phyloP scores from a whole-genome alignment of 2,329 filamentous ascomycete genomes.

The Blastomyces gilchristii region DNA sequence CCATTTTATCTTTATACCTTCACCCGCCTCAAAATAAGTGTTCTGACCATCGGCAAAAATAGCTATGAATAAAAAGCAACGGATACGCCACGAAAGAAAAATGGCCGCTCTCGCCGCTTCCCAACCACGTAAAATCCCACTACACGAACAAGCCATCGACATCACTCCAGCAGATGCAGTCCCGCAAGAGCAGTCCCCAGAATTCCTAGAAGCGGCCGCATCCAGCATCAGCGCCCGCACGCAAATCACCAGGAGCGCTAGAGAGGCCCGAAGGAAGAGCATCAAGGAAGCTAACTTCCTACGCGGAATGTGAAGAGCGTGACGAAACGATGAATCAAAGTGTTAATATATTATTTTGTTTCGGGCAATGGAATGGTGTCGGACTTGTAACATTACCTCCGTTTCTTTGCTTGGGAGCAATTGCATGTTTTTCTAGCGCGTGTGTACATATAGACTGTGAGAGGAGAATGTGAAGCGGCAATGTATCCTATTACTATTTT shows the following conservation, averaged over 20 bases:
- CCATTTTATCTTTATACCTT: background rate
- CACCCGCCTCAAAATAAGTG: background rate
- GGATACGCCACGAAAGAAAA: conserved; percentile 39
- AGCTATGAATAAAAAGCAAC: conserved; percentile 41
- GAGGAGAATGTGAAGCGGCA: background rate
- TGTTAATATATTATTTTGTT: background rate
- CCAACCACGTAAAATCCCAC: conserved; percentile 33
- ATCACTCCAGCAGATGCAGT: conserved; percentile 30
- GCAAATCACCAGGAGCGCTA: conserved; percentile 37
- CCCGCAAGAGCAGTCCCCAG: conserved; percentile 14
- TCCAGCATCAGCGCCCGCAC: conserved; percentile 29
- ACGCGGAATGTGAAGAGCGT: conserved; percentile 32
- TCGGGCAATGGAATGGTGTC: background rate
- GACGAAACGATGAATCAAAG: background rate
- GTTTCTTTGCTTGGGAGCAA: background rate
- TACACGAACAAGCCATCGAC: conserved; percentile 38
- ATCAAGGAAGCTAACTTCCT: conserved; percentile 42
- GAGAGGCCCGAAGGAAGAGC: conserved; percentile 36
- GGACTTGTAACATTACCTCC: background rate
- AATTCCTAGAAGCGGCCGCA: conserved; percentile 26
- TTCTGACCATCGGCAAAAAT: conserved; percentile 15
- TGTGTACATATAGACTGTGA: background rate
- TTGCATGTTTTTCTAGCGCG: background rate
- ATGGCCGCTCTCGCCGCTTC: conserved; percentile 32
- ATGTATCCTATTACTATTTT: background rate